Base-by-base conservation (phyloP, 2,329 filamentous ascomycete genomes). In the Neonectria neomacrospora region DNA sequence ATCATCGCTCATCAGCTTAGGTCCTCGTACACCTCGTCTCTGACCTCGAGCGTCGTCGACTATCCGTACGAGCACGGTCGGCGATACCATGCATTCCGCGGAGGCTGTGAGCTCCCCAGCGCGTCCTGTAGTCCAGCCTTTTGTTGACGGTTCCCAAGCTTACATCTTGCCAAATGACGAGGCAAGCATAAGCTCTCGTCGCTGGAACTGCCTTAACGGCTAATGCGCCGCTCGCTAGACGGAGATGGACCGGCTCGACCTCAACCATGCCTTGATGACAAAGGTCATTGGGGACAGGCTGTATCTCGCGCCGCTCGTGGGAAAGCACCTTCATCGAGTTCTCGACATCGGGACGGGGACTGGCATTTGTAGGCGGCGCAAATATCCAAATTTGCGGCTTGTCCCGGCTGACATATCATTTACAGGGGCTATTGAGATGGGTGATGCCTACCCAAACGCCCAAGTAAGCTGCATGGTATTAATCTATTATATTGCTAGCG, bases 291-390 rank as follows among this genome's bases (percentile, higher is more conserved):
- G 64, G 2, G 72, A 75, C 32, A 52, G 50, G 22, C 22, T 60
- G 16, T 64, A 57, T 47, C 51, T 66, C 11, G 77, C 77, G 37
- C 69, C 80, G 10, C 63, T 76, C 10, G 51, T 39, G 8, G 20
- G 20, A n/a, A 68, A 71, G 8, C 73, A 71, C 20, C 70, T 73
- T 3, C 74, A 75, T 2, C 71, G 71, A 6, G 75, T 83, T 10
- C 73, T 83, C 1, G 81, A 83, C 54, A 73, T 83, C 11, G 80
- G 80, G 23, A 81, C 80, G 0, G 81, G 81, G 9, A 80, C 78
- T 3, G 81, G 81, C 4, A 79, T 80, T 34, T 82, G 80, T 72
- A 61, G 23, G 58, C 56, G 9, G 3, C 9, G 41, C 2, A 54
- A 42, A 7, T 8, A 20, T 18, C 8, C 6, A 16, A 12, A 3